Conservation (phyloP, 257 asterid genomes). For the Ophiorrhiza pumila region DNA sequence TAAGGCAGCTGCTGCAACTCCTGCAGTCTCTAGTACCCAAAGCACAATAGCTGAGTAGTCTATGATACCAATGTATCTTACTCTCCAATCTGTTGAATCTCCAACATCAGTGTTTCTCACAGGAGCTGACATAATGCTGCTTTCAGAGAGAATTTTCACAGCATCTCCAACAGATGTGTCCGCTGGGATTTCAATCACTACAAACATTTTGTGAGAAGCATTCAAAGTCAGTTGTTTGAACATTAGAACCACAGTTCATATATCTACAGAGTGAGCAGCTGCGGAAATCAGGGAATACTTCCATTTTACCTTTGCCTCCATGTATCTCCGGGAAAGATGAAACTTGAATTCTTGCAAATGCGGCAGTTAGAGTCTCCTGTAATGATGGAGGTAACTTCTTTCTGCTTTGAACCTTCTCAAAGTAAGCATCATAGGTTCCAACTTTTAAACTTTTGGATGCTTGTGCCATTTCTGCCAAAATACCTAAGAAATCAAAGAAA, state of each 20-base stretch:
- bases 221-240: neutral
- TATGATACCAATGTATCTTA: conserved; percentile 60
- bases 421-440: conserved; percentile 67
- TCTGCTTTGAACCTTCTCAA: conserved; percentile 60
- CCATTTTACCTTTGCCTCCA: conserved; percentile 67
- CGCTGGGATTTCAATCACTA: conserved; percentile 75
- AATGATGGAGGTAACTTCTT: conserved; percentile 54
- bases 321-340: conserved; percentile 79
- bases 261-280: neutral
- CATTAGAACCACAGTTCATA: neutral
- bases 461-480: conserved; percentile 40
- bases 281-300: neutral
- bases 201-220: conserved; percentile 5
- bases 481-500: neutral
- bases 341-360: conserved; percentile 68
- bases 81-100: conserved; percentile 60
- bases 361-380: conserved; percentile 61
- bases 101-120: conserved; percentile 52
- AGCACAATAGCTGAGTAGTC: conserved; percentile 83
- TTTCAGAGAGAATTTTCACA: conserved; percentile 62
- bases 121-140: conserved; percentile 83
- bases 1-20: conserved; percentile 73
- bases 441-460: conserved; percentile 13
- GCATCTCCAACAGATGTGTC: conserved; percentile 66
- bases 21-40: conserved; percentile 84